Conservation (phyloP, 176 grass and related monocot species). For the Chloris gayana region DNA sequence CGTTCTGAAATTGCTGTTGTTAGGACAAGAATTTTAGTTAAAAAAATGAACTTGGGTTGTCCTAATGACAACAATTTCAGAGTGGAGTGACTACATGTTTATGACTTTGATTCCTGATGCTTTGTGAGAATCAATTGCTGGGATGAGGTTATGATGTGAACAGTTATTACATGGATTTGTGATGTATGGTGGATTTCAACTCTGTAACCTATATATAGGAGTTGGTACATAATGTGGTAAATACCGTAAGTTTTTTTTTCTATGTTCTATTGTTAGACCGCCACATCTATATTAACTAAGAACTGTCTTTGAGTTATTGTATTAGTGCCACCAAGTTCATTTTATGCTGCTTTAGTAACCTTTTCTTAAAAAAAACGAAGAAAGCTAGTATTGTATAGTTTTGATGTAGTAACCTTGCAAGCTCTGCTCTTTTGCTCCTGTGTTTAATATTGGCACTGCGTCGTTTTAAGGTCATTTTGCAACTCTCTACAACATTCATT, state of each 20-base stretch:
- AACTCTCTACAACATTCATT: constrained; percentile 4
- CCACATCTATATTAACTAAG: constrained; percentile 1
- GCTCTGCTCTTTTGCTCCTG: not conserved
- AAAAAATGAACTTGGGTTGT: no score
- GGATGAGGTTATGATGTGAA: not conserved
- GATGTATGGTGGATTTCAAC: not conserved
- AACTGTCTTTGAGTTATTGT: constrained; percentile 5
- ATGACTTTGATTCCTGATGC: not conserved
- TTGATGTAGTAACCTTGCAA: not conserved
- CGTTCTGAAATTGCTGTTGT: no score
- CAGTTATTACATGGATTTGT: not conserved
- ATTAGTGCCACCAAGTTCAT: constrained; percentile 7
- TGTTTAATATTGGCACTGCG: not conserved
- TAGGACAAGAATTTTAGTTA: no score
- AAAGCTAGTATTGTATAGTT: not conserved
- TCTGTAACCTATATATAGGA: not conserved
- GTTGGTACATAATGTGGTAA: not conserved
- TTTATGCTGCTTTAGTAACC: not conserved
- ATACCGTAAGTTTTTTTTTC: not conserved
- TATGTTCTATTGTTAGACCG: not conserved
- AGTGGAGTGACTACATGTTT: not conserved
- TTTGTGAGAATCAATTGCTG: not conserved
- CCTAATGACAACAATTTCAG: no score
- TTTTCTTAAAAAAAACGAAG: not conserved
- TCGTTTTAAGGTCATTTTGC: constrained; percentile 32